Conservation (phyloP, 2,329 filamentous ascomycete genomes). For the Lithohypha guttulata region DNA sequence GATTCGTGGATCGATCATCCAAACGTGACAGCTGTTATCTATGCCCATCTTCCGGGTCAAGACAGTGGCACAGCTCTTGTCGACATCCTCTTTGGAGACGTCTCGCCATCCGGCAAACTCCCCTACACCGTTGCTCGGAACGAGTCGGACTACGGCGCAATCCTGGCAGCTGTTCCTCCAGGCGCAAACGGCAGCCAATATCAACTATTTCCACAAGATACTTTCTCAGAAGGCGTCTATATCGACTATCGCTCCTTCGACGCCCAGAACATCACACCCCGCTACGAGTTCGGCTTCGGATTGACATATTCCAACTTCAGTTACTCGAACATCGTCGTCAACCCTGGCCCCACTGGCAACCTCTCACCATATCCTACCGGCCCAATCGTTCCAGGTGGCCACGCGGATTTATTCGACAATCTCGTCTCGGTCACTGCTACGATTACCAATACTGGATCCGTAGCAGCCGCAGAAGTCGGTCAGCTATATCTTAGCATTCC, state of each 20-base stretch:
- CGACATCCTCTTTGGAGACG: slow-evolving; percentile 72
- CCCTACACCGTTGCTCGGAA: slow-evolving; percentile 61
- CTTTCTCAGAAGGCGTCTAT: slow-evolving; percentile 68
- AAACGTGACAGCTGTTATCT: slow-evolving; percentile 75
- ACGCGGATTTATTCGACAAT: slow-evolving; percentile 43
- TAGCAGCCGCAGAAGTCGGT: slow-evolving; percentile 39
- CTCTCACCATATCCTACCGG: slow-evolving; percentile 28
- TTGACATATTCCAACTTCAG: slow-evolving; percentile 57
- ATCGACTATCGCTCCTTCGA: slow-evolving; percentile 50
- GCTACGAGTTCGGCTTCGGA: slow-evolving; percentile 52
- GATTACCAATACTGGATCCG: slow-evolving; percentile 42
- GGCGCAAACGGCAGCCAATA: slow-evolving; percentile 30
- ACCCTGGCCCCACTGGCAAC: slow-evolving; percentile 33
- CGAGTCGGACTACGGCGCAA: slow-evolving; percentile 47
- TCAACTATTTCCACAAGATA: slow-evolving; percentile 50
- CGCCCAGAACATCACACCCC: slow-evolving; percentile 42
- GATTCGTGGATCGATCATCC: slow-evolving; percentile 23
- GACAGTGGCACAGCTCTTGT: slow-evolving; percentile 70
- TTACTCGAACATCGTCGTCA: slow-evolving; percentile 57
- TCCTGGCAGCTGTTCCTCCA: slow-evolving; percentile 19
- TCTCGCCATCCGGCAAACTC: slow-evolving; percentile 65
- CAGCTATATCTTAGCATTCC: slow-evolving; percentile 47
- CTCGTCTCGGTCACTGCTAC: slow-evolving; percentile 48
- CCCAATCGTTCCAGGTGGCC: slow-evolving; percentile 51
- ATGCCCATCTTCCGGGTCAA: slow-evolving; percentile 71